Evolutionary conservation across 768 basidiomycete species (phyloP), one percentile per base, ranked within the genome.

Genomic region (Auriscalpium vulgare): DNA sequence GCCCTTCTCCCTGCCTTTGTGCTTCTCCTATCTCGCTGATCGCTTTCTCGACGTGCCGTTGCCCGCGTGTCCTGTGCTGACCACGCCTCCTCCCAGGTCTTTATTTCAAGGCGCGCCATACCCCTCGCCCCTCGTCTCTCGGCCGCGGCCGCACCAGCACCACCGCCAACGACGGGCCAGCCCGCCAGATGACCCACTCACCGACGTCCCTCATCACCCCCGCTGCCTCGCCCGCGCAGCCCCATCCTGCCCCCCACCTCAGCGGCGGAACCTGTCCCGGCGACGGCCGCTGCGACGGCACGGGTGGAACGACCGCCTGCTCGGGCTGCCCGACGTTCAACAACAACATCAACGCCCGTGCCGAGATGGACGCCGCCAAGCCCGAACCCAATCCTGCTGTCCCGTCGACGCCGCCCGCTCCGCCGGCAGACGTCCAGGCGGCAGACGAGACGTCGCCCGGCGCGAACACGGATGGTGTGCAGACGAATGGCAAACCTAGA

Each of bases 301-400:
- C 91, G 11, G 97, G 97, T 64, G 97, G 97, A 53, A 85, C 92
- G 61, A 83, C 83, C 57, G 87, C 91, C 59, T 99, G 97, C 71
- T 82, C 87, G 61, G 97, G 97, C 47, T 99, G 97, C 70, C 97
- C 97, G 11, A 95, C 95, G 36, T 93, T 84, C 74, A 99, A 97
- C 77, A 99, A 99, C 67, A 80, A 79, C 52, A 74, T 83, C 57
- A 56, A 70, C 74, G 53, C 57, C 67, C 54, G 79, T 73, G 54
- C 66, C 72, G 44, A 62, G 74, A 75, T 64, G 67, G 73, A 72
- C 40, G 50, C 60, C 36, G 37, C 48, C 49, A 46, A 56, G 54
- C 57, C 14, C 57, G 56, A 54, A 52, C 53, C 44, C 57, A 53
- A 57, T 60, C 47, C 47, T 29, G 29, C 29, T 29, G 29, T 29